Percentiles rank a stretch among this genome's conserved stretches.
Conservation (phyloP, 1,284 basidiomycete species). For the Melampsora americana region DNA sequence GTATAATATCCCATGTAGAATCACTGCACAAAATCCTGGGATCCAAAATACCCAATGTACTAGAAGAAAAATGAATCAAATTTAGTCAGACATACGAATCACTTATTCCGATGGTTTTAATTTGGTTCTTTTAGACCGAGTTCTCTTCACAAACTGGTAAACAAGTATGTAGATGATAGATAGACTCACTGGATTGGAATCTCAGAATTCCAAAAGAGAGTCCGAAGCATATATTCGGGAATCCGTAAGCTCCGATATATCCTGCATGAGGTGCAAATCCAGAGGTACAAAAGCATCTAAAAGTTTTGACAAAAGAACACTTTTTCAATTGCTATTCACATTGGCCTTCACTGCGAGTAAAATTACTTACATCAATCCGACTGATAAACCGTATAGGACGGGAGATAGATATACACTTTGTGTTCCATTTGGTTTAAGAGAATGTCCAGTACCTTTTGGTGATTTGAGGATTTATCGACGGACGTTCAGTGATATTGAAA, state of each 20-base stretch:
- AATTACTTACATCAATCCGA: constrained; percentile 25
- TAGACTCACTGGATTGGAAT: constrained; percentile 39
- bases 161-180: neutral
- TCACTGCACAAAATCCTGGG: constrained; percentile 22
- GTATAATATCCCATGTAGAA: constrained; percentile 5
- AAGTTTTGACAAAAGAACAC: neutral
- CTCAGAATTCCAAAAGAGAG: constrained; percentile 28
- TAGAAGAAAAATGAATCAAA: neutral
- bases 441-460: constrained; percentile 18
- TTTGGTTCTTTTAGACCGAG: neutral
- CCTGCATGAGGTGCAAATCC: constrained; percentile 24
- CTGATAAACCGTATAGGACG: constrained; percentile 32
- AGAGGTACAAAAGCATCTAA: constrained; percentile 26
- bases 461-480: neutral
- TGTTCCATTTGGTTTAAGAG: neutral
- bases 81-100: neutral
- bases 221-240: constrained; percentile 38
- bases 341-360: neutral
- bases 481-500: neutral
- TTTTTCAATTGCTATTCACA: neutral
- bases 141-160: neutral
- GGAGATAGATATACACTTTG: constrained; percentile 12
- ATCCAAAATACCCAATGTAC: constrained; percentile 42
- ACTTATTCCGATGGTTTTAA: neutral
- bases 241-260: constrained; percentile 33